Conservation (phyloP, 371 early-diverging fungal species). For the Rhizopus microsporus region DNA sequence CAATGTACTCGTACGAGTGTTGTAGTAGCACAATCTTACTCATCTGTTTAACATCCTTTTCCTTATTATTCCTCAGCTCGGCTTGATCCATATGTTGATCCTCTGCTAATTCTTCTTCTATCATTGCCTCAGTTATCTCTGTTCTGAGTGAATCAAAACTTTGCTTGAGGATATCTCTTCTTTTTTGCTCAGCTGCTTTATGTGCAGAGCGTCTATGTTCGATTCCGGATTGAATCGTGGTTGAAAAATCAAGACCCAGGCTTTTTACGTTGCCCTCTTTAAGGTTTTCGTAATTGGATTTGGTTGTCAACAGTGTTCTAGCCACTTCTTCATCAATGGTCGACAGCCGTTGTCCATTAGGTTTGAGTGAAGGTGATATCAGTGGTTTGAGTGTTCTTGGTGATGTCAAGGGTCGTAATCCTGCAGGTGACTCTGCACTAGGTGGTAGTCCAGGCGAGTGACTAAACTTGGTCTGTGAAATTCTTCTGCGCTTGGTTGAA, state of each 20-base stretch:
- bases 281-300: conserved; percentile 86
- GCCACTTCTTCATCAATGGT: conserved; percentile 53
- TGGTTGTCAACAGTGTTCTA: conserved; percentile 61
- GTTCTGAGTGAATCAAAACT: conserved; percentile 82
- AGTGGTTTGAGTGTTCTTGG: conserved; percentile 49
- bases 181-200: conserved; percentile 92
- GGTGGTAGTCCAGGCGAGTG: conserved; percentile 13
- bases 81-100: conserved; percentile 15
- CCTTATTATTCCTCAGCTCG: conserved; percentile 25
- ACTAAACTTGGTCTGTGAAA: conserved; percentile 8
- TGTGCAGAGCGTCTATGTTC: conserved; percentile 80
- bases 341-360: conserved; percentile 39
- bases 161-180: conserved; percentile 87
- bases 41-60: conserved; percentile 57
- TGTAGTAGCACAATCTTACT: conserved; percentile 51
- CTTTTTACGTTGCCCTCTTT: conserved; percentile 83
- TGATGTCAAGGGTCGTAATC: conserved; percentile 28
- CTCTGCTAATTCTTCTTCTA: conserved; percentile 34
- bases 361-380: conserved; percentile 56
- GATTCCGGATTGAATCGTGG: conserved; percentile 71
- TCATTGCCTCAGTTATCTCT: conserved; percentile 67
- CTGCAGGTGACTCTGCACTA: conserved; percentile 33
- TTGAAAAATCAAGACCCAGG: conserved; percentile 71
- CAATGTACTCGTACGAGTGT: conserved; percentile 63
- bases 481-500: conserved; percentile 26